Evolutionary conservation across 345 rosid species (phyloP), one percentile per base, ranked within the genome.

Genomic region (Hirschfeldia incana): DNA sequence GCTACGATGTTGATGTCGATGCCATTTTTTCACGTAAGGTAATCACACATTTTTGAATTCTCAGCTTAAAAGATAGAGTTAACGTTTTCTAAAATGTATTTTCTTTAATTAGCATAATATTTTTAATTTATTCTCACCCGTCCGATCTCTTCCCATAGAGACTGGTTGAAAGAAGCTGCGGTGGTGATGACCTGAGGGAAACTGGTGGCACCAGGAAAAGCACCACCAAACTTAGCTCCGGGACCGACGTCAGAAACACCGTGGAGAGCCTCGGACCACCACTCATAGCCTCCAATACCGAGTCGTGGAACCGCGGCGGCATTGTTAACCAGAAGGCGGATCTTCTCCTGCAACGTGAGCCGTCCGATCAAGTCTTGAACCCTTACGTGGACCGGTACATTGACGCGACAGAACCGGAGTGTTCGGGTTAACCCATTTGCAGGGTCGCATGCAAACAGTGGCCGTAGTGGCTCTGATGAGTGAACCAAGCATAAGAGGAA

Each of bases 211-310:
- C 83, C 88, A 0, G 88, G 91, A 69, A 91, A 88, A 17, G 82
- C 81, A 30, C 97, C 94, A 36, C 90, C 89, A 33, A 95, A 91
- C 82, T 78, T 89, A 21, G 87, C 49, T 1, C 98, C 98, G 0
- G 87, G 98, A 26, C 98, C 98, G 0, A 85, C 88, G 74, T 90
- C 82, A 26, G 99, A 87, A 37, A 95, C 89, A 0, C 99, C 99
- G 4, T 95, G 99, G 12, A 95, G 92, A 0, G 99, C 99, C 85
- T 93, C 99, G 0, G 96, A 89, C 99, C 99, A 95, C 99, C 99
- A 95, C 87, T 95, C 93, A 70, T 95, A 95, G 1, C 91, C 91
- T 27, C 84, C 92, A 59, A 95, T 85, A 34, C 97, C 98, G 5
- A 95, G 88, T 29, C 99, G 84, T 2, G 98, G 98, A 73, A 91